Evolutionary conservation across 2,329 filamentous ascomycete species (phyloP).

Genomic region (Exophiala sideris): DNA sequence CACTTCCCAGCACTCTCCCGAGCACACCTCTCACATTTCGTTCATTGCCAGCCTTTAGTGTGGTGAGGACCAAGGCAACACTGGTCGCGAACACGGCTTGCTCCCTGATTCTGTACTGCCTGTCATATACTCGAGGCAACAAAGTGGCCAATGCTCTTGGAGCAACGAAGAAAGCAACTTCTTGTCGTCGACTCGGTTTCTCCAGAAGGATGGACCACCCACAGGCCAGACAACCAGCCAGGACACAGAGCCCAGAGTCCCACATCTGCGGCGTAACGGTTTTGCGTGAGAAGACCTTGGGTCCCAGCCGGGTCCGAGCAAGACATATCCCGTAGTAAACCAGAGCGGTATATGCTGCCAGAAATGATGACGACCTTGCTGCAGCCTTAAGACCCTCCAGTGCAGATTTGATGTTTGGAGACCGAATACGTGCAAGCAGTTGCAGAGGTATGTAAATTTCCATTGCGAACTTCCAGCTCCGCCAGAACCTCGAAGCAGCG

Average conservation of each 20-base stretch:
- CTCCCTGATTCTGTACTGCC: conserved; percentile 35
- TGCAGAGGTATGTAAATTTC: conserved; percentile 74
- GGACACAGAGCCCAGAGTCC: conserved; percentile 64
- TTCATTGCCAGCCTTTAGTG: conserved; percentile 8
- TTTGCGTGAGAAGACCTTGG: conserved; percentile 60
- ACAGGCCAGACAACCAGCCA: conserved; percentile 68
- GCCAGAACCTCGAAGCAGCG: conserved; percentile 63
- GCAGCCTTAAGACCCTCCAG: conserved; percentile 58
- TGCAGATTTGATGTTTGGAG: conserved; percentile 32
- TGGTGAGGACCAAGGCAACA: conserved; percentile 24
- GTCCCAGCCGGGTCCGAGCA: conserved; percentile 68
- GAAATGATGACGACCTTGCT: conserved; percentile 69
- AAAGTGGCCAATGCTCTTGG: conserved; percentile 73
- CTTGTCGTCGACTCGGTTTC: conserved; percentile 60
- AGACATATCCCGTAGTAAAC: conserved; percentile 88
- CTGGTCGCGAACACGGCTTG: conserved; percentile 28
- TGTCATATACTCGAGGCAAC: conserved; percentile 66
- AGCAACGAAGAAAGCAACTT: conserved; percentile 76
- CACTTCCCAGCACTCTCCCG: conserved; percentile 23
- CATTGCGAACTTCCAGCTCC: conserved; percentile 71
- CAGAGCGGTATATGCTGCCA: conserved; percentile 71
- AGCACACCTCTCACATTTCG: conserved; percentile 24
- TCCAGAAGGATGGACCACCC: conserved; percentile 81
- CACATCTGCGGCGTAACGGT: conserved; percentile 51
- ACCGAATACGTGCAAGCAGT: conserved; percentile 58